Base-by-base conservation (phyloP, 179 eudicot species). In the Vitellaria paradoxa region DNA sequence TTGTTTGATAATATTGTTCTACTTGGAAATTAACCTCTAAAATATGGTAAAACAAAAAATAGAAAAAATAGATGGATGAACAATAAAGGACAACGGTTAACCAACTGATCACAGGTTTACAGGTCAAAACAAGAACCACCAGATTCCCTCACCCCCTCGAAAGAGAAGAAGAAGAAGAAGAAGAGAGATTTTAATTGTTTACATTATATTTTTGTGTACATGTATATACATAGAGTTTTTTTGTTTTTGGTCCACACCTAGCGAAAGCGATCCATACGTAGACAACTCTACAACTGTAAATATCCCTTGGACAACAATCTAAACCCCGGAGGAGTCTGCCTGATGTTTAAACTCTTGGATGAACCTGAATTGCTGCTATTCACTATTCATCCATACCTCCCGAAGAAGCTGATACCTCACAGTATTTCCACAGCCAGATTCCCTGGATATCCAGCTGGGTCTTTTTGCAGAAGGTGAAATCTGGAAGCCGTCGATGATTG, bases 401-500 rank as follows among this genome's bases (percentile, higher is more conserved):
- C 87, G 91, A 78, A 95, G 89, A 71, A 95, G 99, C 78, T 78
- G 84, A 85, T 91, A 95, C 84, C 99, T 89, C 0, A 83, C 80
- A 47, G 77, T 83, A 73, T 81, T 87, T 70, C 77, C 76, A 49
- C 89, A 87, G 20, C 89, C 89, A 62, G 77, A 77, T 42, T 89
- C 89, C n/a, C 71, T 84, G 8, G 85, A 82, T 62, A 81, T 78
- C 88, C 89, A 85, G 71, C 67, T 78, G 14, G 87, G 86, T 78
- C 88, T 88, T 23, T 82, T 77, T 17, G 85, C 83, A 78, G 88
- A 76, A 46, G 85, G 74, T 57, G 88, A 82, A 63, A 73, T 78
- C 37, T 68, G 77, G 11, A 82, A 66, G 65, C 83, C 79, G 71
- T 85, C 81, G 60, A 85, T 79, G 82, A 90, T 87, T 14, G 86